phyloP scores from a whole-genome alignment of 306 rosid genomes.

The Prosopis cineraria region DNA sequence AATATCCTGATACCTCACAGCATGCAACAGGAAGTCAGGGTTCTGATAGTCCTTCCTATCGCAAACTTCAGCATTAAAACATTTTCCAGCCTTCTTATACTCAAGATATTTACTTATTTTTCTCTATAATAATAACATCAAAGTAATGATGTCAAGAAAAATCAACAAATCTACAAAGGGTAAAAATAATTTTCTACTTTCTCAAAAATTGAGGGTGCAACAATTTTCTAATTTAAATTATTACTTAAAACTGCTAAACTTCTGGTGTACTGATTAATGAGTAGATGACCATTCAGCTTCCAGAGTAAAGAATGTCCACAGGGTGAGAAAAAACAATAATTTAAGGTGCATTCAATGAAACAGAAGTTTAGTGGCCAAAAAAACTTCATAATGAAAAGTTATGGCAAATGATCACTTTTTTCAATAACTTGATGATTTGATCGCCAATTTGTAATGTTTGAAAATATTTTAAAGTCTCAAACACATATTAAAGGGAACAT shows the following conservation, averaged over 20 bases:
- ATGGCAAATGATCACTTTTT: neutral
- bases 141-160: constrained; percentile 26
- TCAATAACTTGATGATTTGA: neutral
- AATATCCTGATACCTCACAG: constrained; percentile 94
- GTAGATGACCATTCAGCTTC: neutral
- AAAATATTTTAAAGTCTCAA: neutral
- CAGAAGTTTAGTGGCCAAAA: neutral
- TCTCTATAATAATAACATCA: constrained; percentile 59
- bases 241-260: neutral
- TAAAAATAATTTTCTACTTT: neutral
- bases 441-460: neutral
- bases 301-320: neutral
- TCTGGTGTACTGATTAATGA: neutral
- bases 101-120: constrained; percentile 85
- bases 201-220: neutral
- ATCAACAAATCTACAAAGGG: neutral
- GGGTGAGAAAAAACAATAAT: neutral
- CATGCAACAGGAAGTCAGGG: constrained; percentile 88
- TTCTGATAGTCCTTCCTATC: constrained; percentile 90
- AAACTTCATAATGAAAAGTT: neutral
- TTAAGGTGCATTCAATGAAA: neutral
- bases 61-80: constrained; percentile 95
- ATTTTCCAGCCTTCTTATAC: constrained; percentile 83
- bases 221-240: neutral
- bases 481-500: neutral